phyloP scores from a whole-genome alignment of 1,284 basidiomycete species.

The Sanghuangporus sanghuang region DNA sequence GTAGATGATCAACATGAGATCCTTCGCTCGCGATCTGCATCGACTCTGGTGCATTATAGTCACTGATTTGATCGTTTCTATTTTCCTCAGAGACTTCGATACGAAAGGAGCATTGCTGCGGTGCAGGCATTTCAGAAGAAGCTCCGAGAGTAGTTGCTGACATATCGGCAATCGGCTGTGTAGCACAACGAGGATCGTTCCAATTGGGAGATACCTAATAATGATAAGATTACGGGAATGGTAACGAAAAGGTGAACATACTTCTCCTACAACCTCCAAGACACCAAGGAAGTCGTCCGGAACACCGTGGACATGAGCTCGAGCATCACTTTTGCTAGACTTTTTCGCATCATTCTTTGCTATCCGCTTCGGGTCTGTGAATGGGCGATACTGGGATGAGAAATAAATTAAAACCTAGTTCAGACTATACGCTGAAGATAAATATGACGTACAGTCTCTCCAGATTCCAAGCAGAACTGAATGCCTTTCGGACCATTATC shows the following conservation, averaged over 20 bases:
- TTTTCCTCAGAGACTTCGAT: too few species aligned
- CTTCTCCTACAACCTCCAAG: not conserved
- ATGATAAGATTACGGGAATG: not conserved
- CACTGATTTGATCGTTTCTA: not conserved
- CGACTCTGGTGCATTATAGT: not conserved
- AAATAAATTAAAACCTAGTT: not conserved
- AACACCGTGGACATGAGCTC: constrained; percentile 5
- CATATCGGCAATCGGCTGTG: too few species aligned
- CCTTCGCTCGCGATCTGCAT: not conserved
- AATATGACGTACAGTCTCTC: not conserved
- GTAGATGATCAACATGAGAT: not conserved
- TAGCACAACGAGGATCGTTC: not conserved
- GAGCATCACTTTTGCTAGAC: not conserved
- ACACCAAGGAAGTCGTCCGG: not conserved
- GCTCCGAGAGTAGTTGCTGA: too few species aligned
- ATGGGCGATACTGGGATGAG: constrained; percentile 2
- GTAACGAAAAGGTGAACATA: not conserved
- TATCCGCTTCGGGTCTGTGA: constrained; percentile 8
- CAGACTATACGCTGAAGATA: not conserved
- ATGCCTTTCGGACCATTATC: not conserved
- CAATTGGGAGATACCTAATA: not conserved
- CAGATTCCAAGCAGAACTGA: not conserved
- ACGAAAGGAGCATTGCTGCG: too few species aligned
- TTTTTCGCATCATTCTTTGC: constrained; percentile 7
- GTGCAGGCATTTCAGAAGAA: too few species aligned